Conservation (phyloP, 192 early-diverging fungal species). For the Chytriomyces hyalinus region DNA sequence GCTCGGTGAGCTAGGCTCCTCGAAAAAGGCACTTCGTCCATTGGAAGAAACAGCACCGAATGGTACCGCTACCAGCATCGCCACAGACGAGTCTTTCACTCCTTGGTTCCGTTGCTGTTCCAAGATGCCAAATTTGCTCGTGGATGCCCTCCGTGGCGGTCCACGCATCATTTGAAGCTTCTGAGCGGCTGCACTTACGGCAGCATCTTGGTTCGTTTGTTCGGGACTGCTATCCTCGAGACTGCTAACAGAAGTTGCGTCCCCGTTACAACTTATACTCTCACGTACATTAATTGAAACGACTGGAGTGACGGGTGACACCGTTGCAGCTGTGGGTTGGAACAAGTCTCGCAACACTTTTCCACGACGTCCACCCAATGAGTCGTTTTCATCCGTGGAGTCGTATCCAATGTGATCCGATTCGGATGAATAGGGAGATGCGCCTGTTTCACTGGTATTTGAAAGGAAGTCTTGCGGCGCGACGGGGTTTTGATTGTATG, state of each 20-base stretch:
- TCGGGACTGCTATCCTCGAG: no score
- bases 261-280: no score
- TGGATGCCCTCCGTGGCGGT: no score
- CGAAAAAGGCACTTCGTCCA: background rate
- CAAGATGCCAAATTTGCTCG: no score
- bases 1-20: background rate
- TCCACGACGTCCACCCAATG: conserved; percentile 21
- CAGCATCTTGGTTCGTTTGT: no score
- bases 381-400: conserved; percentile 24
- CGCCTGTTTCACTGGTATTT: background rate
- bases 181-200: no score
- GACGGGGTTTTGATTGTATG: background rate
- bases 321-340: background rate
- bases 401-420: conserved; percentile 10
- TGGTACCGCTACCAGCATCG: background rate
- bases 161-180: no score
- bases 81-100: background rate
- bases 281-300: no score
- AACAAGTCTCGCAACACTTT: conserved; percentile 2
- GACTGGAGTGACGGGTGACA: no score
- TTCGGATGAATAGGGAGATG: background rate
- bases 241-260: no score
- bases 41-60: background rate
- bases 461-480: background rate
- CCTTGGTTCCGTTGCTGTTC: no score